These are phyloP conservation scores for Tephrocybe sp. DNA, from an alignment of 768 basidiomycete species.

Conservation along the genomic window DNA sequence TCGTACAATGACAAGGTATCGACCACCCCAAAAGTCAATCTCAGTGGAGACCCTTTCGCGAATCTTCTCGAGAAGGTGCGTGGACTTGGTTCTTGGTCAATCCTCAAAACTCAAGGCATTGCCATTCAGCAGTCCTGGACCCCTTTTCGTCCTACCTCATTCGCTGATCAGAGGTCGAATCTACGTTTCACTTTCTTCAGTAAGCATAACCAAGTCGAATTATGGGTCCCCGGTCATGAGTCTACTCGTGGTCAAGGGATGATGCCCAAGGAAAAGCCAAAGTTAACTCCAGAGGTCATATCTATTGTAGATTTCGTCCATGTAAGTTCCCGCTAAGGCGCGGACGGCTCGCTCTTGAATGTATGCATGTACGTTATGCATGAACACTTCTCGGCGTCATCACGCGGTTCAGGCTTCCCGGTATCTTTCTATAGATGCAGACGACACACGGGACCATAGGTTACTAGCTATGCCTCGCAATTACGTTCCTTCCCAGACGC, in stretches of 20 bases:
- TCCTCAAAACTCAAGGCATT: background rate
- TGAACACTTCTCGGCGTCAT: background rate
- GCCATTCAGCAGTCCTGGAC: background rate
- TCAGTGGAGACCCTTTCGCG: constrained; percentile 1
- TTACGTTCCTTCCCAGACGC: background rate
- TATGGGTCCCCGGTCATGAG: constrained; percentile 1
- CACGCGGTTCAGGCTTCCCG: constrained; percentile 2
- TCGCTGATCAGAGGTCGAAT: background rate
- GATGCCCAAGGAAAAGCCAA: constrained; percentile 4
- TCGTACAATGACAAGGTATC: background rate
- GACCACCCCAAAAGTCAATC: constrained; percentile 1
- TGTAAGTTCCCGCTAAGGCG: constrained; percentile 4
- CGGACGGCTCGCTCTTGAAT: background rate
- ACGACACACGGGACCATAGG: background rate
- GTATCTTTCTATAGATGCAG: constrained; percentile 7
- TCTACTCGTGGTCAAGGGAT: constrained; percentile 6
- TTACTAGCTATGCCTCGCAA: background rate
- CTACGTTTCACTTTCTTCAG: background rate
- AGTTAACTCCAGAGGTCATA: constrained; percentile 2
- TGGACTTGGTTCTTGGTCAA: background rate
- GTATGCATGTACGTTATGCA: background rate
- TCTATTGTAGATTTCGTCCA: background rate
- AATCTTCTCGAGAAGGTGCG: constrained; percentile 6
- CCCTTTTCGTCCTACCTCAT: background rate
- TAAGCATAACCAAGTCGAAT: background rate